Evolutionary conservation across 2,329 filamentous ascomycete genomes (phyloP).

Genomic region (Chaetoscypha palmicola): DNA sequence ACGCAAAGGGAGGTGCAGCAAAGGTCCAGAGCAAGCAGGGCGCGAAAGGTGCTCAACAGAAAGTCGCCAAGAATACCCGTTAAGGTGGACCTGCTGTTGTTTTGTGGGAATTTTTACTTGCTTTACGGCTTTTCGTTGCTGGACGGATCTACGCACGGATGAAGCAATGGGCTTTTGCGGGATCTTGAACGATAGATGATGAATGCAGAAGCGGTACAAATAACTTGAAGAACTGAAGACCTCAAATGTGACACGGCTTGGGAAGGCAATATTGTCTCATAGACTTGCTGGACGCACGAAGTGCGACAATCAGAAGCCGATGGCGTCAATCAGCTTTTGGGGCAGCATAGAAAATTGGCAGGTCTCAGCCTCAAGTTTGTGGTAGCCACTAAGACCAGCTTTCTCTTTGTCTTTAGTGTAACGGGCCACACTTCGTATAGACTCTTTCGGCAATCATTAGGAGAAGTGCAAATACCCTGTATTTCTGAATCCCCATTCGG

Average conservation of each 20-base stretch:
- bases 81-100: conserved; percentile 46
- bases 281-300: no score
- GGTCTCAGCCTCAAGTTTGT: no score
- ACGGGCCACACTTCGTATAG: no score
- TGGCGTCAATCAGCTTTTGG: no score
- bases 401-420: no score
- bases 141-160: conserved; percentile 26
- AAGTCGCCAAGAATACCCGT: conserved; percentile 81
- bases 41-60: conserved; percentile 79
- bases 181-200: conserved; percentile 29
- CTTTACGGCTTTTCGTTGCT: conserved; percentile 23
- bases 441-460: no score
- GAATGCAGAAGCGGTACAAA: conserved; percentile 28
- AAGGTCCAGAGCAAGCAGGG: conserved; percentile 95
- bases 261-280: no score
- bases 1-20: conserved; percentile 68
- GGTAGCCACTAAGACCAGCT: no score
- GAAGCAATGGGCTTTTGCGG: conserved; percentile 27
- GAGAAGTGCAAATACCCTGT: no score
- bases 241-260: background rate
- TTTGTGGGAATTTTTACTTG: conserved; percentile 20
- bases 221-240: background rate
- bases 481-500: no score
- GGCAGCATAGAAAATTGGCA: no score
- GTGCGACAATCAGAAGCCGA: no score